Percentiles rank a stretch among this genome's conserved stretches.
phyloP scores from a whole-genome alignment of 148 eudicot genomes.

The Arctostaphylos glauca region DNA sequence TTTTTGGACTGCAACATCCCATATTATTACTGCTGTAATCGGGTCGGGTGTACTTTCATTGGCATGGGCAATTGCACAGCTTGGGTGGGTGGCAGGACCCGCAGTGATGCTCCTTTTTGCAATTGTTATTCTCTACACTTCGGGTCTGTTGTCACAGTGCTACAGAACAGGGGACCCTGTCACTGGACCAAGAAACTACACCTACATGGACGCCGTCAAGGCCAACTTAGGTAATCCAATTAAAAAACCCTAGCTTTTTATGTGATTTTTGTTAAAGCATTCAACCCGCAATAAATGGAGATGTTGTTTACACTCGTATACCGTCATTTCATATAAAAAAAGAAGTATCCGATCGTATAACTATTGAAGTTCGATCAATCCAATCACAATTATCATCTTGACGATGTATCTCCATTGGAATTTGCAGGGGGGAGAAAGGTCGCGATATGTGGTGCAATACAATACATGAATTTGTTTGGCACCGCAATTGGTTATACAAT shows the following conservation, averaged over 20 bases:
- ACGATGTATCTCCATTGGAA: neutral
- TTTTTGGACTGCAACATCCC: slow-evolving; percentile 33
- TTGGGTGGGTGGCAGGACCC: slow-evolving; percentile 44
- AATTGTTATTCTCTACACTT: slow-evolving; percentile 33
- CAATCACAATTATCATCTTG: too few relatives aligned
- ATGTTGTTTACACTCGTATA: too few relatives aligned
- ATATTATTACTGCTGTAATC: slow-evolving; percentile 35
- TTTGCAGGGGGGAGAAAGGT: slow-evolving; percentile 31
- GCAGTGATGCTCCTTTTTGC: slow-evolving; percentile 30
- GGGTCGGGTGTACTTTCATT: slow-evolving; percentile 41
- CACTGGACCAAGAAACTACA: slow-evolving; percentile 34
- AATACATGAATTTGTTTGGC: slow-evolving; percentile 31
- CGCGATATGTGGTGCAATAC: slow-evolving; percentile 29
- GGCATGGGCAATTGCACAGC: slow-evolving; percentile 39
- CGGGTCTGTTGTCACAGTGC: slow-evolving; percentile 31
- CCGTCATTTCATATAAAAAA: too few relatives aligned
- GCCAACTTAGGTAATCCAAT: slow-evolving; percentile 22
- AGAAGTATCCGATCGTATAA: too few relatives aligned
- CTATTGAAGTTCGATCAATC: too few relatives aligned
- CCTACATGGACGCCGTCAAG: slow-evolving; percentile 41
- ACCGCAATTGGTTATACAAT: slow-evolving; percentile 37
- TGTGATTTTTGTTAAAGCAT: too few relatives aligned
- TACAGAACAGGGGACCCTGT: slow-evolving; percentile 39
- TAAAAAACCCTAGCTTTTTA: neutral
- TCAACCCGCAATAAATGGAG: too few relatives aligned